Conservation (phyloP, 2,329 filamentous ascomycete genomes). For the Cytospora chrysosperma region DNA sequence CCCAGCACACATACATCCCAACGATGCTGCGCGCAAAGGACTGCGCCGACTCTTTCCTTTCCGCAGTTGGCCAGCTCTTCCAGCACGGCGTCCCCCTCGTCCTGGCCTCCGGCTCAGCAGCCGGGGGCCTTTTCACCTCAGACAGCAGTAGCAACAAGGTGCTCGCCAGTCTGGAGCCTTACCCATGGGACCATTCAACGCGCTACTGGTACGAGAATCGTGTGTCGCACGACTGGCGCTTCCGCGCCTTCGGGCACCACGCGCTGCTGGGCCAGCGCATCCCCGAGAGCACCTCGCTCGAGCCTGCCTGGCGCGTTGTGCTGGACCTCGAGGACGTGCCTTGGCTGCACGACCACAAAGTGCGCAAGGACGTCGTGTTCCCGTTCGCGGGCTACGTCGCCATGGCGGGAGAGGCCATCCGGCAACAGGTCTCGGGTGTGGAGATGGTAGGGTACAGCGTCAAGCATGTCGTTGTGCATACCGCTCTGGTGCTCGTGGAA, state of each 20-base stretch:
- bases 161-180: constrained; percentile 5
- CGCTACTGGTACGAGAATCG: constrained; percentile 32
- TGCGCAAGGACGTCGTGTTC: constrained; percentile 28
- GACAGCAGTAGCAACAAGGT: constrained; percentile 28
- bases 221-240: constrained; percentile 33
- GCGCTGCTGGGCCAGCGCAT: constrained; percentile 25
- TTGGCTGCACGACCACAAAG: constrained; percentile 34
- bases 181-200: constrained; percentile 17
- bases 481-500: constrained; percentile 34
- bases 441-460: constrained; percentile 31
- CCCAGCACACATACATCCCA: constrained; percentile 52
- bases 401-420: constrained; percentile 25
- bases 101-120: not conserved
- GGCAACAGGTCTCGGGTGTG: constrained; percentile 18
- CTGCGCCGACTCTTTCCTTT: not conserved
- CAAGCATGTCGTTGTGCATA: constrained; percentile 31
- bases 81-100: not conserved
- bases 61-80: not conserved
- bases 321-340: constrained; percentile 29
- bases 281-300: constrained; percentile 18
- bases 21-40: constrained; percentile 18
- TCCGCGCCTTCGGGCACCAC: constrained; percentile 27
- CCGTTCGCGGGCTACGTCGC: constrained; percentile 19
- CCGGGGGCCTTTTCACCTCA: not conserved
- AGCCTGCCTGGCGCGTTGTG: constrained; percentile 23